A percentile compares a stretch with the other conserved stretches of the same genome.
These are phyloP conservation scores for Guyanaporus albipodus DNA, from an alignment of 768 basidiomycete species.

Conservation along the genomic window DNA sequence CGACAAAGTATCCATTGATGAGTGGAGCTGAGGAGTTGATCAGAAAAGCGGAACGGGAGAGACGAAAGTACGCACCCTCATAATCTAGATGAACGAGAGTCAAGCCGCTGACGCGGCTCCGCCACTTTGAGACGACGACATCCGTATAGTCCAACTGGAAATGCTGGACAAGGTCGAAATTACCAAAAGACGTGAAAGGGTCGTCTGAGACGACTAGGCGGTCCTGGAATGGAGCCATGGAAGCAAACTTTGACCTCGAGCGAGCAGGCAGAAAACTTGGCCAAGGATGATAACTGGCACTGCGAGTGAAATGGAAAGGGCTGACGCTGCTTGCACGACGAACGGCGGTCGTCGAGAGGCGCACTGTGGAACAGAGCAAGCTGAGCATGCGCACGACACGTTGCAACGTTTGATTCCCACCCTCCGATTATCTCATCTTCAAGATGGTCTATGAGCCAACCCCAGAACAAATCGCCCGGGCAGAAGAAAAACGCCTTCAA, in stretches of 20 bases:
- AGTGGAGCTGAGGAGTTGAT: constrained; percentile 58
- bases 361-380: constrained; percentile 28
- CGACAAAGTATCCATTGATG: constrained; percentile 87
- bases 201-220: constrained; percentile 14
- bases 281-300: constrained; percentile 1
- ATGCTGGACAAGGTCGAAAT: constrained; percentile 79
- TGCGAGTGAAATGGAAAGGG: neutral
- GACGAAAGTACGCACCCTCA: constrained; percentile 52
- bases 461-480: constrained; percentile 53
- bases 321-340: constrained; percentile 4
- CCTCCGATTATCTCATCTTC: neutral
- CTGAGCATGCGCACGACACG: constrained; percentile 18
- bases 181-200: constrained; percentile 47
- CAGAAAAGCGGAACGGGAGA: constrained; percentile 9
- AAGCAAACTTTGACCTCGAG: constrained; percentile 18
- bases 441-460: constrained; percentile 38
- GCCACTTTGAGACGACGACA: constrained; percentile 83
- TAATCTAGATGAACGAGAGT: constrained; percentile 89
- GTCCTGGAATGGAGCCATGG: constrained; percentile 29
- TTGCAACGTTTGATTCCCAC: neutral
- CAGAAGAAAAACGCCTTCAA: constrained; percentile 39
- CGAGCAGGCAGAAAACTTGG: neutral
- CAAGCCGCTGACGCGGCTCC: constrained; percentile 81
- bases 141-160: constrained; percentile 77
- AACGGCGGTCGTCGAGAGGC: constrained; percentile 11